These are phyloP conservation scores for Daldinia bambusicola DNA, from an alignment of 495 filamentous ascomycete species.

Conservation along the genomic window DNA sequence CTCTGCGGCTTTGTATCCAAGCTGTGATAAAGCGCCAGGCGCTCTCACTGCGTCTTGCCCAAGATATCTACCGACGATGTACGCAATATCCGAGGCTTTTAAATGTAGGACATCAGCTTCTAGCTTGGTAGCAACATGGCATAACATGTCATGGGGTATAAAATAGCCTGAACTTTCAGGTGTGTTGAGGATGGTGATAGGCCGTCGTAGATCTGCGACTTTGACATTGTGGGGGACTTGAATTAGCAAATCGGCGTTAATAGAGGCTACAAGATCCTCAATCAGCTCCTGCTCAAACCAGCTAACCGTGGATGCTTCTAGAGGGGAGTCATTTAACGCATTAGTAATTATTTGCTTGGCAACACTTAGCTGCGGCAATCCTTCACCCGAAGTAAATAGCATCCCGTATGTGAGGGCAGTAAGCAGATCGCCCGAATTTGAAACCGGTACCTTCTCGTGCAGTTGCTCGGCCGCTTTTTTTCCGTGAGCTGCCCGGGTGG, in stretches of 20 bases:
- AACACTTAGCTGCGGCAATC: background rate
- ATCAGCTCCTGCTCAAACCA: slow-evolving; percentile 36
- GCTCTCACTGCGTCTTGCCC: slow-evolving; percentile 66
- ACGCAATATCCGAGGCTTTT: slow-evolving; percentile 81
- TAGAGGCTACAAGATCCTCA: slow-evolving; percentile 51
- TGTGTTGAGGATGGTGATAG: slow-evolving; percentile 52
- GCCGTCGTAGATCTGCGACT: slow-evolving; percentile 45
- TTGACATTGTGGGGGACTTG: slow-evolving; percentile 37
- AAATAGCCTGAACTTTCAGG: slow-evolving; percentile 50
- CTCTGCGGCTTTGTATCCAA: slow-evolving; percentile 72
- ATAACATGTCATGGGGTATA: slow-evolving; percentile 48
- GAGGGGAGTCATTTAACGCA: background rate
- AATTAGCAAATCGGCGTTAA: slow-evolving; percentile 51
- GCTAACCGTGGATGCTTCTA: slow-evolving; percentile 21
- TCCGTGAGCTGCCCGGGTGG: slow-evolving; percentile 10
- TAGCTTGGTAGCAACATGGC: slow-evolving; percentile 65
- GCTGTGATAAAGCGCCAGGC: slow-evolving; percentile 57
- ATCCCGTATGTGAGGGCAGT: slow-evolving; percentile 9
- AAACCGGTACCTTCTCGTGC: slow-evolving; percentile 13
- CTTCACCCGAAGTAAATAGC: background rate
- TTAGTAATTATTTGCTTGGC: slow-evolving; percentile 13
- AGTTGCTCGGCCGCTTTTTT: slow-evolving; percentile 19
- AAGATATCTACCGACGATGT: slow-evolving; percentile 77
- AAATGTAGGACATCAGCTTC: slow-evolving; percentile 81
- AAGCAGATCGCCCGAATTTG: slow-evolving; percentile 23